phyloP scores from a whole-genome alignment of 2,329 filamentous ascomycete species.

The Magnaporthiopsis incrustans region DNA sequence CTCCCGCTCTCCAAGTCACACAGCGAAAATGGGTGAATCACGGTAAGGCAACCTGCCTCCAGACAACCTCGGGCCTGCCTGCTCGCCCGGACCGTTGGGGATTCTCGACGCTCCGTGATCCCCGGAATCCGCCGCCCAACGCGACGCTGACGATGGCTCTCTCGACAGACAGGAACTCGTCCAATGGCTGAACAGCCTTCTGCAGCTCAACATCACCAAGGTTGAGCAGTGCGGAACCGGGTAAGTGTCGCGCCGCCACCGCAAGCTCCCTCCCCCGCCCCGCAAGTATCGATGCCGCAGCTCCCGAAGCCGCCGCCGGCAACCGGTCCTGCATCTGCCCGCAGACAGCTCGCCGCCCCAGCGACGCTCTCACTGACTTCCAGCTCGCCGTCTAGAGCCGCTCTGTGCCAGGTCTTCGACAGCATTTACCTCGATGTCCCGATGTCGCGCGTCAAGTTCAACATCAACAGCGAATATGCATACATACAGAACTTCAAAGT shows the following conservation, averaged over 20 bases:
- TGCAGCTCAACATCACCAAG: slow-evolving; percentile 96
- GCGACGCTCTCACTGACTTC: background rate
- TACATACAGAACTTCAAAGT: slow-evolving; percentile 99
- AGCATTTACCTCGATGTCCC: slow-evolving; percentile 94
- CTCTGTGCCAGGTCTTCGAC: slow-evolving; percentile 95
- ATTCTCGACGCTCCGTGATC: background rate
- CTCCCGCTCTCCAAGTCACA: background rate
- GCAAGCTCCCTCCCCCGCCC: slow-evolving; percentile 23
- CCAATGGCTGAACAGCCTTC: slow-evolving; percentile 92
- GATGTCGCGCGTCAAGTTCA: slow-evolving; percentile 96
- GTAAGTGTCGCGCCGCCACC: slow-evolving; percentile 44
- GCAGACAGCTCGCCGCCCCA: no score
- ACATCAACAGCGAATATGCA: slow-evolving; percentile 92
- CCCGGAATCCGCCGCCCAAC: background rate
- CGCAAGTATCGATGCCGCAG: slow-evolving; percentile 13
- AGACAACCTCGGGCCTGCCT: background rate
- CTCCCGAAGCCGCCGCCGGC: slow-evolving; percentile 14
- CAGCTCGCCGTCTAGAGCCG: slow-evolving; percentile 53
- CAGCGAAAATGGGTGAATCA: slow-evolving; percentile 2
- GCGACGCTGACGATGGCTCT: background rate
- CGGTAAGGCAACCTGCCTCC: background rate
- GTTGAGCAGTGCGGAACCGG: slow-evolving; percentile 98
- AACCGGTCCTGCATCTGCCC: background rate
- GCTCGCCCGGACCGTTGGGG: background rate
- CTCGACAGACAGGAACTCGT: slow-evolving; percentile 83